phyloP scores from a whole-genome alignment of 2,329 filamentous ascomycete genomes.

The Diplodia mutila region DNA sequence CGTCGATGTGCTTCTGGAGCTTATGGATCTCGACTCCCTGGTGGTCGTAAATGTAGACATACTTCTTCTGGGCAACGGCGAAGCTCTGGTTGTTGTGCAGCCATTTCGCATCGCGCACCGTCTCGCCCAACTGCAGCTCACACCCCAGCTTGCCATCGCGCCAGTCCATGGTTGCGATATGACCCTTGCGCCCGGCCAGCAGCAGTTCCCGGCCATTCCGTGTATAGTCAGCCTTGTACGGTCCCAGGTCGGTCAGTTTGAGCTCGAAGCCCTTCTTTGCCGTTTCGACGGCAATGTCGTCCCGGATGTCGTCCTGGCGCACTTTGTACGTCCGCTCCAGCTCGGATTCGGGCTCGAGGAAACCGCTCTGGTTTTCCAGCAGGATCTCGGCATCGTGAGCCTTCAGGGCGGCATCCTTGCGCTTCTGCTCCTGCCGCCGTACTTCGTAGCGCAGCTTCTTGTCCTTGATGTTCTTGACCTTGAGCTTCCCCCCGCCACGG shows the following conservation, averaged over 20 bases:
- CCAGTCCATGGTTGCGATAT: conserved; percentile 97
- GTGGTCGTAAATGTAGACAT: conserved; percentile 94
- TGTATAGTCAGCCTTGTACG: conserved; percentile 87
- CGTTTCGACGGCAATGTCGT: conserved; percentile 76
- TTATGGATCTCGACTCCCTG: conserved; percentile 92
- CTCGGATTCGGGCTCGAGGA: conserved; percentile 84
- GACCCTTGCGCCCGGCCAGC: conserved; percentile 86
- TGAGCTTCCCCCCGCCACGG: conserved; percentile 71
- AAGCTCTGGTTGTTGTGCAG: conserved; percentile 94
- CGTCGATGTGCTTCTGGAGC: conserved; percentile 86
- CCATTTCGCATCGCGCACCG: conserved; percentile 85
- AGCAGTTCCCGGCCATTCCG: conserved; percentile 85
- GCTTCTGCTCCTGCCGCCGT: conserved; percentile 77
- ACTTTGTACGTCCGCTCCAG: conserved; percentile 93
- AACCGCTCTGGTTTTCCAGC: conserved; percentile 82
- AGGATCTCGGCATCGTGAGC: conserved; percentile 96
- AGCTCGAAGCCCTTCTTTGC: conserved; percentile 94
- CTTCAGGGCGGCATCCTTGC: conserved; percentile 76
- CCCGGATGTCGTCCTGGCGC: conserved; percentile 80
- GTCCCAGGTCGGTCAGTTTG: conserved; percentile 74
- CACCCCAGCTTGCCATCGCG: conserved; percentile 86
- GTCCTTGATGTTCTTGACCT: conserved; percentile 75
- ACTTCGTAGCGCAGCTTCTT: conserved; percentile 87
- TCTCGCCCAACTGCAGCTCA: conserved; percentile 89
- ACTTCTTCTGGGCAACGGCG: conserved; percentile 93